Base-by-base conservation (phyloP, 2,329 filamentous ascomycete species). In the Trichoderma sp. region DNA sequence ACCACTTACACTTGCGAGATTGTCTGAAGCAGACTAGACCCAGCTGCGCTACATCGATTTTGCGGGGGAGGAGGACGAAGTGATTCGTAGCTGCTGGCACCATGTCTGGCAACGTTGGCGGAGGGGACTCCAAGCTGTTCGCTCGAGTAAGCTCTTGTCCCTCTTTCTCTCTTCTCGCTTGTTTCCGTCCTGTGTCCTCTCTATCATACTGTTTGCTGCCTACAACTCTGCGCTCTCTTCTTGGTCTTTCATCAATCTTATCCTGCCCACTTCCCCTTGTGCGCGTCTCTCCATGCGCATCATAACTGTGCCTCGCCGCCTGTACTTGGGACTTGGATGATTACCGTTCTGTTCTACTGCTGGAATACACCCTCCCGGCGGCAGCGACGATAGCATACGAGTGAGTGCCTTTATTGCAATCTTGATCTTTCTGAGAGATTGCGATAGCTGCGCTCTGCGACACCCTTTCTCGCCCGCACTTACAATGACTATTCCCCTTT, bases 71-170 rank as follows among this genome's bases (percentile, higher is more conserved):
- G 52, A 59, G 67, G 43, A 47, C 64, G 33, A 31, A 40, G 19
- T 43, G 47, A 56, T 52, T 61, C 14, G 21, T 59, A 58, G 62
- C 56, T 55, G 60, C 55, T 61, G 64, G 62, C 70, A 31, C 53
- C 29, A 89, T 89, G 86, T 85, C 87, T 76, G 83, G 79, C 77
- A 81, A 84, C 71, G 83, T 77, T 72, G 75, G 89, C 81, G 93
- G 92, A 83, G 94, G 96, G 83, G 96, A 98, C 89, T 97, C 96
- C 84, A 98, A 97, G 89, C 91, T 99, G 84, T 99, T 99, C 86
- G 95, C 96, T 81, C 90, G 96, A 86, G 96, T 99, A 88, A 86
- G 86, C 81, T 69, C 70, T 35, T 21, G 8, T 52, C 33, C 27
- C 14, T 35, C 21, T 56, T 24, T 21, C 33, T 21, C 35, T 72